These are phyloP conservation scores for Rauvolfia tetraphylla DNA, from an alignment of 257 asterid genomes.

Conservation along the genomic window DNA sequence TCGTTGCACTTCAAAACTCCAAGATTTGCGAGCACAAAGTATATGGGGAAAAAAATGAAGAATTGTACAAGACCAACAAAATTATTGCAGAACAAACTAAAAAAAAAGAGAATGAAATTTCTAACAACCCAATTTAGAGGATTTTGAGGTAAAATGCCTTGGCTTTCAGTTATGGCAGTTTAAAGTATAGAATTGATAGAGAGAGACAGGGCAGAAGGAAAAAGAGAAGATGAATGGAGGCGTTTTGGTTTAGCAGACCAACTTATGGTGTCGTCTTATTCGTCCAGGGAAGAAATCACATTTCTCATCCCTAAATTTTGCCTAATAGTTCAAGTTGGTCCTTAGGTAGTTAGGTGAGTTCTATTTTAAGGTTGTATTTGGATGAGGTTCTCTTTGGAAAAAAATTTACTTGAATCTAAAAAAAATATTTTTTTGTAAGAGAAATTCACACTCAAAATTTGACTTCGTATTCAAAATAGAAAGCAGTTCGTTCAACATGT, in stretches of 20 bases:
- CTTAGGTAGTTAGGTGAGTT: too few species aligned
- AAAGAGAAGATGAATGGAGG: not conserved
- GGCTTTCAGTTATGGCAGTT: not conserved
- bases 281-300: not conserved
- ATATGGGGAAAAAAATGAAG: not conserved
- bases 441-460: too few species aligned
- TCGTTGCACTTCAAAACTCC: not conserved
- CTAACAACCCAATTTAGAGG: not conserved
- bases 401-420: too few species aligned
- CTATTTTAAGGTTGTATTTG: too few species aligned
- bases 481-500: too few species aligned
- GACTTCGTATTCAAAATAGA: too few species aligned
- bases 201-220: not conserved
- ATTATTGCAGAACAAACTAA: not conserved
- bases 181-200: not conserved
- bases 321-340: not conserved
- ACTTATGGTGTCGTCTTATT: not conserved
- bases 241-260: not conserved
- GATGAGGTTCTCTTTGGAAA: too few species aligned
- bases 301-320: not conserved
- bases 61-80: not conserved
- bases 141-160: not conserved
- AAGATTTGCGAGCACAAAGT: not conserved
- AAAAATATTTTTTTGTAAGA: too few species aligned
- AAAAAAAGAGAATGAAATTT: not conserved